Evolutionary conservation across 192 early-diverging fungal species (phyloP).

Genomic region (Pecoramyces ruminantium): DNA sequence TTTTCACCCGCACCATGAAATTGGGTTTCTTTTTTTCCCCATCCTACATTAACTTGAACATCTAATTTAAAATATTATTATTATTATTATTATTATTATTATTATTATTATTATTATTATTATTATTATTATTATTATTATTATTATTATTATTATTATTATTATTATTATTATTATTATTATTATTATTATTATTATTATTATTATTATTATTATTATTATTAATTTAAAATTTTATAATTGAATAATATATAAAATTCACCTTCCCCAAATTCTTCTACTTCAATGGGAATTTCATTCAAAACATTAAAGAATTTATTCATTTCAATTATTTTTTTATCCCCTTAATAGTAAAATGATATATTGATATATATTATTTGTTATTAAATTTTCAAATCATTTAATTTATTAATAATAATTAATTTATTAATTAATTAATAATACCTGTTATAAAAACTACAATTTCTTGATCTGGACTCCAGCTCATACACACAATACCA

Average conservation of each 20-base stretch:
- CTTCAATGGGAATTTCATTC: constrained; percentile 57
- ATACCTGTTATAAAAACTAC: constrained; percentile 61
- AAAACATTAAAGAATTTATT: constrained; percentile 86
- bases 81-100: too few relatives aligned
- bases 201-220: too few relatives aligned
- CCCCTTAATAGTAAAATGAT: constrained; percentile 22
- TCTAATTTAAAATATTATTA: too few relatives aligned
- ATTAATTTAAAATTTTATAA: too few relatives aligned
- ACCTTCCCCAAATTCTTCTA: constrained; percentile 52
- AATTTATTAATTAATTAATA: not conserved
- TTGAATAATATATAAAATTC: constrained; percentile 1
- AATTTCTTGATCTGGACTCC: constrained; percentile 83
- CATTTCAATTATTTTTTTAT: constrained; percentile 61
- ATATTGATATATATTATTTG: constrained; percentile 1
- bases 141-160: too few relatives aligned
- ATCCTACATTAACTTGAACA: constrained; percentile 66
- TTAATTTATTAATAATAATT: too few relatives aligned
- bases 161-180: too few relatives aligned
- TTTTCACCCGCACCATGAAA: constrained; percentile 87
- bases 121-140: too few relatives aligned
- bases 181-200: too few relatives aligned
- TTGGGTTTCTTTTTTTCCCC: constrained; percentile 94
- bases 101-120: too few relatives aligned
- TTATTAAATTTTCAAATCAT: too few relatives aligned
- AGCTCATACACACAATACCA: constrained; percentile 50